Evolutionary conservation across 2,329 filamentous ascomycete species (phyloP), one percentile per base, ranked within the genome.

Genomic region (Tolypocladium nubicola): DNA sequence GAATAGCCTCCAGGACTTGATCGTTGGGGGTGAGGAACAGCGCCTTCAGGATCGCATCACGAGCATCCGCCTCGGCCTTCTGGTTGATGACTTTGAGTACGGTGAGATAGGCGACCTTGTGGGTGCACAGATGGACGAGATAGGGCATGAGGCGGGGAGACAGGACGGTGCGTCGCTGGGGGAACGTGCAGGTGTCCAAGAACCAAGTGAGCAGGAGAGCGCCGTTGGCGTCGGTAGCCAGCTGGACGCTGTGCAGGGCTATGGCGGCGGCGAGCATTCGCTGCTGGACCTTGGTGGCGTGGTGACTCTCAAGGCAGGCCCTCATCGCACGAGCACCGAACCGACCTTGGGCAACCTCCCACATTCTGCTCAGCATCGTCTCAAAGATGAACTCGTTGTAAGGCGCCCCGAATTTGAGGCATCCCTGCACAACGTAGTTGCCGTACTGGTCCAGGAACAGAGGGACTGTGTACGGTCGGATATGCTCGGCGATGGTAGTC

Each of bases 41-140:
- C 2, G 93, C 92, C 70, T 90, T 88, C 45, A 97, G 79, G 43
- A 99, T 90, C 53, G 84, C 88, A 67, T 99, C 93, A 14, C 94
- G 85, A 4, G 94, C 94, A 60, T 97, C 93, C 0, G 89, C 81
- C 74, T 99, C 94, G 39, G 92, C 89, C 69, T 96, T 91, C 73
- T 99, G 94, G 70, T 99, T 99, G 73, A 99, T 96, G 54, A 97
- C 91, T 77, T 99, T 99, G 58, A 99, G 79, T 1, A 99, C 93
- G 0, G 94, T 99, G 60, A 97, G 79, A 68, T 97, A 97, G 0
- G 94, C 94, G 57, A 99, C 93, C 79, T 97, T 97, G 79, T 99
- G 94, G 0, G 94, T 97, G 79, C 94, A 97, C 8, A 99, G 81
- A 69, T 97, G 90, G 30, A 97, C 91, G 38, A 99, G 79, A 69